These are phyloP conservation scores for Nakazawaea laoshanensis DNA, from an alignment of 805 yeast species.

Conservation along the genomic window DNA sequence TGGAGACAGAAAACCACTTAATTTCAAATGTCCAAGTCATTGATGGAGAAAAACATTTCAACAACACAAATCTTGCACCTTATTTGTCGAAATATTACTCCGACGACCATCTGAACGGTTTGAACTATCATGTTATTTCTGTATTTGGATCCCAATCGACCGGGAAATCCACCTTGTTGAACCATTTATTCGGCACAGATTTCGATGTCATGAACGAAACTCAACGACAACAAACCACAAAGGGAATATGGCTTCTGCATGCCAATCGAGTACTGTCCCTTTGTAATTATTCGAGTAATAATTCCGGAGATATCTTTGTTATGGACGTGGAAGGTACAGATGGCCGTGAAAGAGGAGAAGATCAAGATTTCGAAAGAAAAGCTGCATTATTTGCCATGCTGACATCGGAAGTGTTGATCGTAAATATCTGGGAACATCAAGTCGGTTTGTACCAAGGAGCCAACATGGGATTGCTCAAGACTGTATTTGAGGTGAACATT, in stretches of 20 bases:
- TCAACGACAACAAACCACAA: conserved; percentile 83
- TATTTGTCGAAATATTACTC: conserved; percentile 22
- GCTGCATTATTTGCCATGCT: conserved; percentile 93
- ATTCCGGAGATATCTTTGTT: conserved; percentile 45
- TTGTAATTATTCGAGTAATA: conserved; percentile 7
- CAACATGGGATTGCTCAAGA: conserved; percentile 88
- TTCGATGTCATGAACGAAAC: conserved; percentile 92
- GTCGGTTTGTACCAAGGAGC: conserved; percentile 97
- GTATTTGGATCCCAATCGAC: conserved; percentile 97
- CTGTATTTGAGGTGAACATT: conserved; percentile 93
- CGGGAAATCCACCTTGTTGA: conserved; percentile 89
- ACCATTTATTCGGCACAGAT: conserved; percentile 73
- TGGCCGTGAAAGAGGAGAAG: conserved; percentile 96
- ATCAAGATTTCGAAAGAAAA: conserved; percentile 95
- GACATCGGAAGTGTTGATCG: conserved; percentile 82
- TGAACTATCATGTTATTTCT: conserved; percentile 81
- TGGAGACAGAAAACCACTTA: no score
- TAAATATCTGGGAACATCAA: conserved; percentile 96
- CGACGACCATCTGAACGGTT: conserved; percentile 36
- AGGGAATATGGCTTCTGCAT: conserved; percentile 72
- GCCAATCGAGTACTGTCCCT: conserved; percentile 32
- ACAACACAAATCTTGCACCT: conserved; percentile 20
- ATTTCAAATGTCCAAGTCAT: conserved; percentile 58
- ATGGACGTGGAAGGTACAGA: conserved; percentile 99
- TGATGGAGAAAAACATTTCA: conserved; percentile 52